Evolutionary conservation across 148 eudicot genomes (phyloP).

Genomic region (Silene uniflora): DNA sequence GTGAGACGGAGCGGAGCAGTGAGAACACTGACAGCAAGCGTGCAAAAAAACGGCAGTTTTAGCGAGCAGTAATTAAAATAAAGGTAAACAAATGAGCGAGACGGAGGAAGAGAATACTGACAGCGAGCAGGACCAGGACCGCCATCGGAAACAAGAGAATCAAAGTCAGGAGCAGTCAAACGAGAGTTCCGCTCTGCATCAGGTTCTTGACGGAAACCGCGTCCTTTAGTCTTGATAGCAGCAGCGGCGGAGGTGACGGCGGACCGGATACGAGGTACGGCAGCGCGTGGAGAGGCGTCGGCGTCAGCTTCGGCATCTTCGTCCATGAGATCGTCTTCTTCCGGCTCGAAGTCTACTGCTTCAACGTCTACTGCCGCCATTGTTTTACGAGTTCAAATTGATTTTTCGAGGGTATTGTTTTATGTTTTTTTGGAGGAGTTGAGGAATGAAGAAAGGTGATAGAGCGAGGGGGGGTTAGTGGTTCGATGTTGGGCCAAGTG

Average conservation of each 20-base stretch:
- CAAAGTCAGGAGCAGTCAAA: conserved; percentile 52
- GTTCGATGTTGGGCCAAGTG: no score
- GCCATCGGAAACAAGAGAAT: conserved; percentile 62
- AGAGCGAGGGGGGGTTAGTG: no score
- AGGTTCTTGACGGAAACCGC: conserved; percentile 61
- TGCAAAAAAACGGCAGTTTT: no score
- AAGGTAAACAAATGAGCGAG: neutral
- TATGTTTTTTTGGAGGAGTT: neutral
- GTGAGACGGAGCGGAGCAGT: neutral
- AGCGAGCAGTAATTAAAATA: neutral
- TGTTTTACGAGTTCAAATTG: neutral
- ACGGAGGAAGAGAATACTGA: conserved; percentile 23
- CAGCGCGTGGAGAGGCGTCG: conserved; percentile 35
- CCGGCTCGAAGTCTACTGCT: conserved; percentile 84
- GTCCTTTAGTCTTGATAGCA: conserved; percentile 60
- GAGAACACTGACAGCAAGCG: no score
- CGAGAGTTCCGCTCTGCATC: conserved; percentile 49
- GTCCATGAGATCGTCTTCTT: conserved; percentile 94
- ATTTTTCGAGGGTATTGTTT: neutral
- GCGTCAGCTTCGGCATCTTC: conserved; percentile 64
- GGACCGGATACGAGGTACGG: conserved; percentile 60
- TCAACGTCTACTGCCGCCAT: conserved; percentile 71
- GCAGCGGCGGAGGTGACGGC: conserved; percentile 64
- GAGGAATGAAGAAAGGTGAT: neutral
- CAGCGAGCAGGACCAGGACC: conserved; percentile 88